Percentiles rank a stretch among this genome's conserved stretches.
Conservation (phyloP, 208 protist genomes). For the Leishmania martiniquensis region DNA sequence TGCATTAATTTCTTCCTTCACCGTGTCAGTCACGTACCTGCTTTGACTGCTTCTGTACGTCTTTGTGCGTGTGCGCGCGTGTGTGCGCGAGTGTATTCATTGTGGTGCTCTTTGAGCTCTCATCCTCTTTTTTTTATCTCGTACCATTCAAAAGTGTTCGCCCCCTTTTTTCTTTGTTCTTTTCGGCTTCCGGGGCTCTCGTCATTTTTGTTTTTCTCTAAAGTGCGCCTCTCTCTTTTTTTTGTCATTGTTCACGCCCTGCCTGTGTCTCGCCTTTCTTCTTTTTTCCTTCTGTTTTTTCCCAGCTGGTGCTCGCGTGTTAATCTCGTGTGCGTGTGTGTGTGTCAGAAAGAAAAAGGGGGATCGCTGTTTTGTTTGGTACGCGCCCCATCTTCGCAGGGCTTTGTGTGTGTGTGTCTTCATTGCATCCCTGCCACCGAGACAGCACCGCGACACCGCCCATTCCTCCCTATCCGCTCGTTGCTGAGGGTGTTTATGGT, state of each 20-base stretch:
- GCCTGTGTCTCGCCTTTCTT: not conserved
- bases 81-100: not conserved
- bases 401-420: no score
- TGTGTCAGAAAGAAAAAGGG: not conserved
- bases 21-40: not conserved
- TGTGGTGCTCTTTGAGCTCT: not conserved
- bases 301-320: not conserved
- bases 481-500: no score
- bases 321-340: constrained; percentile 4
- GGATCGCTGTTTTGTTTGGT: not conserved
- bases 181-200: not conserved
- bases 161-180: not conserved
- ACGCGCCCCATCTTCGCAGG: no score
- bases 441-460: no score
- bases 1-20: not conserved
- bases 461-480: no score
- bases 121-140: not conserved
- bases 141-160: no score
- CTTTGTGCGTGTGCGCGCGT: not conserved
- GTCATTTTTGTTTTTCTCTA: not conserved
- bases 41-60: not conserved
- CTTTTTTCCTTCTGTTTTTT: not conserved
- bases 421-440: not conserved
- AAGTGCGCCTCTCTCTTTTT: not conserved
- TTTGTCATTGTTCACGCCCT: not conserved